Evolutionary conservation across 495 filamentous ascomycete species (phyloP).

Genomic region (Thozetella sp.): DNA sequence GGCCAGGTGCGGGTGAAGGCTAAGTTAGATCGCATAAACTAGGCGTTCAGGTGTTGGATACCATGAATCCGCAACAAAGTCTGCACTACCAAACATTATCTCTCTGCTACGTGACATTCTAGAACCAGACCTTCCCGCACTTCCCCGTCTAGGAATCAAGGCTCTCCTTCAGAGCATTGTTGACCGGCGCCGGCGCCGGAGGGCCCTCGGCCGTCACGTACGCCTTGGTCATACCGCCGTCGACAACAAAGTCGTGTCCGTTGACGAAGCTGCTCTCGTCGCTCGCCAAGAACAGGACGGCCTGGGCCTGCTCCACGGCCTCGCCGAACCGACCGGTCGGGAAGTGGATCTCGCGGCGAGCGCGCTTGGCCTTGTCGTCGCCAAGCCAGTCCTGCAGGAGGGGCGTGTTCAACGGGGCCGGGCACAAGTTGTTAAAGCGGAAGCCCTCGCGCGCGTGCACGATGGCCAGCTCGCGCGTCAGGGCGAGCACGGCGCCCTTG

Average conservation of each 20-base stretch:
- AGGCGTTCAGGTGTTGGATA: slow-evolving; percentile 1
- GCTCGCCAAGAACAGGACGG: slow-evolving; percentile 90
- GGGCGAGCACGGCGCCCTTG: slow-evolving; percentile 90
- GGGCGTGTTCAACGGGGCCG: slow-evolving; percentile 84
- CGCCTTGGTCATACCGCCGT: slow-evolving; percentile 94
- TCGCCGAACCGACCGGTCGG: slow-evolving; percentile 94
- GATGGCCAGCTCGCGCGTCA: slow-evolving; percentile 81
- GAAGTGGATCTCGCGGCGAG: slow-evolving; percentile 91
- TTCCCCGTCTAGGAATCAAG: slow-evolving; percentile 15
- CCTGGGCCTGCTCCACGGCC: slow-evolving; percentile 92
- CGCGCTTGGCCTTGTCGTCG: slow-evolving; percentile 81
- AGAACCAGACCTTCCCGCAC: neutral
- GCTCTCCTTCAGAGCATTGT: slow-evolving; percentile 55
- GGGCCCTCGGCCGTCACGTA: slow-evolving; percentile 92
- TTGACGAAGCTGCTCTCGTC: slow-evolving; percentile 96
- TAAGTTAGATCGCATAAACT: neutral
- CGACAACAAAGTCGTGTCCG: slow-evolving; percentile 90
- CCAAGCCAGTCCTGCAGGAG: slow-evolving; percentile 96
- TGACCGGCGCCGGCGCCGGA: slow-evolving; percentile 68
- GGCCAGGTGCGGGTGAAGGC: too few relatives aligned
- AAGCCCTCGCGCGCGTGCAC: slow-evolving; percentile 83
- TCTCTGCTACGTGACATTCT: too few relatives aligned
- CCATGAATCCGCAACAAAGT: neutral
- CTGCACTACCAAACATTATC: neutral
- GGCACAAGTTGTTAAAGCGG: slow-evolving; percentile 90